Evolutionary conservation across 1,139 yeast genomes (phyloP).

Genomic region (Geotrichum phurueaensis): DNA sequence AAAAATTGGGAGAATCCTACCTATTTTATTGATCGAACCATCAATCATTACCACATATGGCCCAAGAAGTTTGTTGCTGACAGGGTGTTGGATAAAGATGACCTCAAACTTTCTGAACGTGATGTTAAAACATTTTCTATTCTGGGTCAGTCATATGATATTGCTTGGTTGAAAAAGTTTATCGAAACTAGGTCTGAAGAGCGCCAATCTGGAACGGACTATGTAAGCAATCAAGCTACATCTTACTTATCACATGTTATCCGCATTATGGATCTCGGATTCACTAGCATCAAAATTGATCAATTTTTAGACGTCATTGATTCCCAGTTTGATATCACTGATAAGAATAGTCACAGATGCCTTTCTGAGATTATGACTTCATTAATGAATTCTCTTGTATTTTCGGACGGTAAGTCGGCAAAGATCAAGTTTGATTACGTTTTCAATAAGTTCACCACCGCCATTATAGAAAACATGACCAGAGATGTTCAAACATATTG

Average conservation of each 20-base stretch:
- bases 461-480: constrained; percentile 57
- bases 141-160: constrained; percentile 46
- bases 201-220: constrained; percentile 34
- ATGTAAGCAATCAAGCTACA: constrained; percentile 29
- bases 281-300: constrained; percentile 23
- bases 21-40: constrained; percentile 40
- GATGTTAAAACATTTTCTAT: constrained; percentile 41
- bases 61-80: constrained; percentile 51
- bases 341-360: constrained; percentile 38
- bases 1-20: constrained; percentile 34
- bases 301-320: constrained; percentile 22
- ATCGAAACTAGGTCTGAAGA: constrained; percentile 43
- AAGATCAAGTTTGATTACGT: constrained; percentile 41
- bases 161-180: constrained; percentile 54
- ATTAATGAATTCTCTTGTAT: constrained; percentile 26
- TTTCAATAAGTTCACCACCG: constrained; percentile 44
- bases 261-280: constrained; percentile 26
- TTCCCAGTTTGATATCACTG: constrained; percentile 26
- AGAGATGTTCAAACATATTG: constrained; percentile 76
- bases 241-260: constrained; percentile 26
- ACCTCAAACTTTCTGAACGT: constrained; percentile 36
- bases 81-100: constrained; percentile 29
- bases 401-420: constrained; percentile 22
- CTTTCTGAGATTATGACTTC: constrained; percentile 37
- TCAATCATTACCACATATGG: constrained; percentile 80